Conservation (phyloP, 2,329 filamentous ascomycete genomes). For the Bipolaris oryzae region DNA sequence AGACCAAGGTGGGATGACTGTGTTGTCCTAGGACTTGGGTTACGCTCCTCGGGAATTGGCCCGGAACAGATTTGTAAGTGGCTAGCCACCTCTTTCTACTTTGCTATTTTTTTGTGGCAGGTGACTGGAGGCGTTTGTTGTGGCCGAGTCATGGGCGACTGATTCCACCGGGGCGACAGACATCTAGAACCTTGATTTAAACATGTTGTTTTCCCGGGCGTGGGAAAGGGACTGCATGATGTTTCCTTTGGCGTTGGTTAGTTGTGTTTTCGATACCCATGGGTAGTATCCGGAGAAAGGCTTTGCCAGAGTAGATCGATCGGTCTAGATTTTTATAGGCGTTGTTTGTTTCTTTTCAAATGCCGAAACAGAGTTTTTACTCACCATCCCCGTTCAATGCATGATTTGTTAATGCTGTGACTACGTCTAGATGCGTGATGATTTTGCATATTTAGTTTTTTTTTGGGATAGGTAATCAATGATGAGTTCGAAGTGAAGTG, state of each 20-base stretch:
- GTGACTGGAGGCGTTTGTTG: too few species aligned
- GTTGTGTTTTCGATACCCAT: slow-evolving; percentile 7
- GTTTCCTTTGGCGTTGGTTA: background rate
- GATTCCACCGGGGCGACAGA: background rate
- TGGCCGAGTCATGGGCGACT: background rate
- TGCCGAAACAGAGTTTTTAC: too few species aligned
- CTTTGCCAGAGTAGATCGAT: background rate
- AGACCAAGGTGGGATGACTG: background rate
- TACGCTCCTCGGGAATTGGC: background rate
- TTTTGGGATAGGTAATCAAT: background rate
- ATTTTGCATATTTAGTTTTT: too few species aligned
- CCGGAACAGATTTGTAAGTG: background rate
- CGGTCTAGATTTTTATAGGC: background rate
- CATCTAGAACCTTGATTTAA: background rate
- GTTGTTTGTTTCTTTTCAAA: background rate
- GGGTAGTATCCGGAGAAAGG: background rate
- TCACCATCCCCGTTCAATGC: background rate
- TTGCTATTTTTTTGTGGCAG: background rate
- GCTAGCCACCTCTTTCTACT: background rate
- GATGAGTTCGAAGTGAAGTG: background rate
- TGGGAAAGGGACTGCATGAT: too few species aligned
- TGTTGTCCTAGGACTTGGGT: background rate
- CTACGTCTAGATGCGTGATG: background rate
- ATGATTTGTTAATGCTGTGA: background rate
- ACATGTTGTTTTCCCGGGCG: background rate